Base-by-base conservation (phyloP, 139 green algal genomes). In the Axilococcus clingmanii region DNA sequence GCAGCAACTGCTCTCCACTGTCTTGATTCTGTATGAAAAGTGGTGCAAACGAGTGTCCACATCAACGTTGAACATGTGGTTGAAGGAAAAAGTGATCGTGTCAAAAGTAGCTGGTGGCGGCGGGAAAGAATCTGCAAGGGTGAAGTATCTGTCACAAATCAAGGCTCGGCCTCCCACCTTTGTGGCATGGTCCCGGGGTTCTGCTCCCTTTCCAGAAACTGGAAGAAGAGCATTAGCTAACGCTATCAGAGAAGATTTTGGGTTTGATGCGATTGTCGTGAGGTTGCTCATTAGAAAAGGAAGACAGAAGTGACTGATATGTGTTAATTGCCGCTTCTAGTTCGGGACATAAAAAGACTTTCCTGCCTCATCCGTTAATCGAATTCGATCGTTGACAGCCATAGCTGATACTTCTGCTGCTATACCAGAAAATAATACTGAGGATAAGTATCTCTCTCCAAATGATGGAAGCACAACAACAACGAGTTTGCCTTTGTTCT, bases 121-220 rank as follows among this genome's bases (percentile, higher is more conserved):
- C n/a, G 63, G 58, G 7, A 65, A 57, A 11, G 55, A 65, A n/a
- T 19, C 78, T 27, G 32, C 25, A 3, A 61, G 80, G 9, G 46
- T 90, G 25, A 78, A 75, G 34, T 92, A 80, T 66, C 49, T 86
- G 16, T 11, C 37, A 3, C 78, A 88, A 68, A 54, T 88, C 15
- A 80, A 80, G 48, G 42, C 69, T 2, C 66, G 84, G 3, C 84
- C 84, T 11, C 84, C 84, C n/a, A 81, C 73, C 7, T 93, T 94
- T 72, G 66, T 62, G 5, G 66, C 68, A 7, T 86, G 79, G 40
- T 30, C 87, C 33, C 46, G 48, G 7, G 77, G 80, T 20, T 65
- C 24, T 22, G 31, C 49, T 0, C 28, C 28, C 9, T 29, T 73
- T 19, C 19, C 32, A 1, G 25, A 32, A 0, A 5, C 65, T 19